Evolutionary conservation across 352 stramenopile genomes (phyloP).

Genomic region (Phytophthora europaea): DNA sequence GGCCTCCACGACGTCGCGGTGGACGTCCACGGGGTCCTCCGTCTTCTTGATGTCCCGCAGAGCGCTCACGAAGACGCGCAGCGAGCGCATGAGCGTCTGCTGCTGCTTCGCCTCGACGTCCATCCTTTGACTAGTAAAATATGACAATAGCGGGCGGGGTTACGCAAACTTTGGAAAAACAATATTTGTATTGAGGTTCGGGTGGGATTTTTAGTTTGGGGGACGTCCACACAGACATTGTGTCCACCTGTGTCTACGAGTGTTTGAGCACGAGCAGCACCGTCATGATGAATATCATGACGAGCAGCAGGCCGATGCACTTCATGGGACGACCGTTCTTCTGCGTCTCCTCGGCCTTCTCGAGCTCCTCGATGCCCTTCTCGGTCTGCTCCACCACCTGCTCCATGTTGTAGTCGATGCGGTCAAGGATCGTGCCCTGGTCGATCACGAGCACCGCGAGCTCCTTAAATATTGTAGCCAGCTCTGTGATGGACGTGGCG

Average conservation of each 20-base stretch:
- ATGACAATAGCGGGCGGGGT: conserved; percentile 13
- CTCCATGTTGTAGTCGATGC: conserved; percentile 99
- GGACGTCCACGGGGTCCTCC: conserved; percentile 15
- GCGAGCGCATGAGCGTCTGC: conserved; percentile 57
- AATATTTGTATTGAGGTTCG: conserved; percentile 35
- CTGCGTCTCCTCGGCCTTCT: conserved; percentile 99
- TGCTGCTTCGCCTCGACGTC: conserved; percentile 52
- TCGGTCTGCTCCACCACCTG: conserved; percentile 99
- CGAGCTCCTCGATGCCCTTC: conserved; percentile 98
- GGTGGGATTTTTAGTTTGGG: background rate
- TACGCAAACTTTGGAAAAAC: conserved; percentile 18
- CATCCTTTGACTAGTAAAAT: conserved; percentile 35
- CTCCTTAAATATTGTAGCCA: conserved; percentile 99
- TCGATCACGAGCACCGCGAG: conserved; percentile 99
- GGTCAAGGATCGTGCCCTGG: conserved; percentile 99
- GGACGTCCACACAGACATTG: conserved; percentile 11
- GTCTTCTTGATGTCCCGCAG: conserved; percentile 62
- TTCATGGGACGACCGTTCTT: conserved; percentile 98
- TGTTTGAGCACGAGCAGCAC: conserved; percentile 93
- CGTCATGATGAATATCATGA: conserved; percentile 96
- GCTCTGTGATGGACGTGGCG: conserved; percentile 98
- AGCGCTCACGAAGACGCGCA: conserved; percentile 77
- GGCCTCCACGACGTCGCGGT: conserved; percentile 36
- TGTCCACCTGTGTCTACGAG: conserved; percentile 54
- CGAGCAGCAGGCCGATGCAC: conserved; percentile 93